Conservation (phyloP, 2,329 filamentous ascomycete genomes). For the Pseudogymnoascus verrucosus region DNA sequence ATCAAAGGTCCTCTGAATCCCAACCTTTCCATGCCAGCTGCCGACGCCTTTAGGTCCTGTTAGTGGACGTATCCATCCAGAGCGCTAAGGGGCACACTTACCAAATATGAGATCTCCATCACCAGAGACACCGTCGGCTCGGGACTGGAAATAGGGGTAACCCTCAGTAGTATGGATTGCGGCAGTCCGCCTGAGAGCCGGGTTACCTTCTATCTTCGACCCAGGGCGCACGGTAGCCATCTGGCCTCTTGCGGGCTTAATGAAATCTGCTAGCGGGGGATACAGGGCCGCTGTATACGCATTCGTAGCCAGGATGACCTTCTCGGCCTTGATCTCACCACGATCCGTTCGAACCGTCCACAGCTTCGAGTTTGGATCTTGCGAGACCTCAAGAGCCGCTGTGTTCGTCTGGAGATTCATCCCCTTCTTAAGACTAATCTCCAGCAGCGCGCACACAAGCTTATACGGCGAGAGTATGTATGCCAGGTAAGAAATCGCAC, state of each 20-base stretch:
- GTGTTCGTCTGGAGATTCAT: constrained; percentile 21
- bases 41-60: constrained; percentile 13
- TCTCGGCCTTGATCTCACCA: constrained; percentile 34
- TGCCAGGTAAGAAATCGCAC: constrained; percentile 43
- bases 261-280: constrained; percentile 32
- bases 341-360: constrained; percentile 37
- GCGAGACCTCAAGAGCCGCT: constrained; percentile 17
- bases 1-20: constrained; percentile 32
- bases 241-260: constrained; percentile 44
- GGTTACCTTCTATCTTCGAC: constrained; percentile 21
- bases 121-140: constrained; percentile 13
- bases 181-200: constrained; percentile 26
- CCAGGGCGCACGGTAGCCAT: constrained; percentile 36
- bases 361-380: constrained; percentile 26
- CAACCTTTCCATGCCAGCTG: constrained; percentile 37
- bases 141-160: neutral
- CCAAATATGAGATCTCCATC: constrained; percentile 45
- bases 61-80: neutral
- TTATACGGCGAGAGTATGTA: constrained; percentile 31
- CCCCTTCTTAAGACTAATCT: constrained; percentile 16
- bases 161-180: neutral
- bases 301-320: constrained; percentile 46
- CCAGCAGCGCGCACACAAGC: constrained; percentile 21
- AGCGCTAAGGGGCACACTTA: neutral
- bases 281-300: constrained; percentile 42